Percentiles rank a stretch among this genome's conserved stretches.
phyloP scores from a whole-genome alignment of 768 basidiomycete genomes.

The Suillus bovinus region DNA sequence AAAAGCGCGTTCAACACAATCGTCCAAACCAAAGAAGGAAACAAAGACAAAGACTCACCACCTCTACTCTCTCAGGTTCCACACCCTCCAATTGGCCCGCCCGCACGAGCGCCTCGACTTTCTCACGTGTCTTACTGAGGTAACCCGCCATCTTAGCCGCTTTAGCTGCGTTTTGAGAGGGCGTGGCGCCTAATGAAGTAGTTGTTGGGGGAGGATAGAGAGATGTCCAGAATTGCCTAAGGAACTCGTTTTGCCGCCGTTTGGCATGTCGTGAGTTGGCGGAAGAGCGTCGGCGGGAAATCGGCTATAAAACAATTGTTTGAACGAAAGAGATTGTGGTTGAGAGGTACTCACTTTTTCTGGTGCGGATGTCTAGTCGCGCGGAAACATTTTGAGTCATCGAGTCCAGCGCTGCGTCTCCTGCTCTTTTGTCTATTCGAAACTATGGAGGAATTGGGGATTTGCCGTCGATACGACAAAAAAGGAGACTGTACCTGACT shows the following conservation, averaged over 20 bases:
- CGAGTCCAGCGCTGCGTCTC: slow-evolving; percentile 62
- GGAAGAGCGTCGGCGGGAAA: slow-evolving; percentile 75
- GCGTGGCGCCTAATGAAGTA: slow-evolving; percentile 49
- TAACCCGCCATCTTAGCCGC: slow-evolving; percentile 88
- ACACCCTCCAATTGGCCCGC: slow-evolving; percentile 59
- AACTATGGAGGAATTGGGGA: slow-evolving; percentile 40
- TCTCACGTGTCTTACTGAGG: slow-evolving; percentile 75
- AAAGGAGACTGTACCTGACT: slow-evolving; percentile 46
- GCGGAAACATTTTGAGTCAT: slow-evolving; percentile 85
- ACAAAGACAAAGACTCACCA: slow-evolving; percentile 44
- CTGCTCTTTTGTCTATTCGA: slow-evolving; percentile 65
- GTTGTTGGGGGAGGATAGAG: slow-evolving; percentile 72
- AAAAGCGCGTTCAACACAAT: slow-evolving; percentile 1
- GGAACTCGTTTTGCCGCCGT: slow-evolving; percentile 93
- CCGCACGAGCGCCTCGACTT: slow-evolving; percentile 76
- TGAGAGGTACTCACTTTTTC: slow-evolving; percentile 53
- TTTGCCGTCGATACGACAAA: not conserved
- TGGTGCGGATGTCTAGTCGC: slow-evolving; percentile 63
- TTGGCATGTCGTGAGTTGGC: slow-evolving; percentile 87
- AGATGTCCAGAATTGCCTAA: slow-evolving; percentile 94
- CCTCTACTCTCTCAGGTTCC: slow-evolving; percentile 62
- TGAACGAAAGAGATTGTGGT: not conserved
- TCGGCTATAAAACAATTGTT: slow-evolving; percentile 49
- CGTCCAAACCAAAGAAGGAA: slow-evolving; percentile 1
- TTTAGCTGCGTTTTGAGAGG: slow-evolving; percentile 72